Conservation (phyloP, 306 rosid genomes). For the Spatholobus suberectus region DNA sequence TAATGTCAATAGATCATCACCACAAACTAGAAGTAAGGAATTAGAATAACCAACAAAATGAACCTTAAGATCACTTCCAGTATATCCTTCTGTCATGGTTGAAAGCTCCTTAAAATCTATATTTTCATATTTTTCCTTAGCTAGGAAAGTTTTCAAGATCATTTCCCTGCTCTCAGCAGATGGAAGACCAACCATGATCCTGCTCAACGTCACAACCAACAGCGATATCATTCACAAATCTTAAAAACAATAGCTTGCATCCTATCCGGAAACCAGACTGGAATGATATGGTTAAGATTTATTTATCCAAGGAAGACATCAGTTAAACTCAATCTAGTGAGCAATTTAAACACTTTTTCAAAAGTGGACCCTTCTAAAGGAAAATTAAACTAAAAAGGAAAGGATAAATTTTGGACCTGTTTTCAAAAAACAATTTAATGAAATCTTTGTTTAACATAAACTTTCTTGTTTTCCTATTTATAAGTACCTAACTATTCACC, state of each 20-base stretch:
- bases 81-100: conserved; percentile 71
- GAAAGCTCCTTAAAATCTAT: conserved; percentile 70
- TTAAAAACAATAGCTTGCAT: not conserved
- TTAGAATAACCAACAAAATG: conserved; percentile 3
- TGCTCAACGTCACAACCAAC: conserved; percentile 36
- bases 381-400: not conserved
- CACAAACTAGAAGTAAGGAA: not conserved
- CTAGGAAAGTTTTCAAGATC: conserved; percentile 67
- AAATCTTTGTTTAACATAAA: not conserved
- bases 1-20: conserved; percentile 41
- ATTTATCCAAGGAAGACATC: conserved; percentile 17
- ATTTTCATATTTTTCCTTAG: conserved; percentile 65
- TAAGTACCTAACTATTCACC: not conserved
- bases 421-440: not conserved
- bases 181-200: conserved; percentile 82
- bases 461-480: not conserved
- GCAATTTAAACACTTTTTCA: not conserved
- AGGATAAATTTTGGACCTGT: not conserved
- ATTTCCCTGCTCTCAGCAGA: conserved; percentile 65
- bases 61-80: conserved; percentile 91
- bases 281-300: not conserved
- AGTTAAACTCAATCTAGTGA: not conserved
- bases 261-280: conserved; percentile 2
- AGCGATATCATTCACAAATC: conserved; percentile 18
- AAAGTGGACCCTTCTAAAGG: not conserved